Percentiles rank a stretch among this genome's conserved stretches.
Conservation (phyloP, 2,329 filamentous ascomycete species). For the Talaromyces sp. region DNA sequence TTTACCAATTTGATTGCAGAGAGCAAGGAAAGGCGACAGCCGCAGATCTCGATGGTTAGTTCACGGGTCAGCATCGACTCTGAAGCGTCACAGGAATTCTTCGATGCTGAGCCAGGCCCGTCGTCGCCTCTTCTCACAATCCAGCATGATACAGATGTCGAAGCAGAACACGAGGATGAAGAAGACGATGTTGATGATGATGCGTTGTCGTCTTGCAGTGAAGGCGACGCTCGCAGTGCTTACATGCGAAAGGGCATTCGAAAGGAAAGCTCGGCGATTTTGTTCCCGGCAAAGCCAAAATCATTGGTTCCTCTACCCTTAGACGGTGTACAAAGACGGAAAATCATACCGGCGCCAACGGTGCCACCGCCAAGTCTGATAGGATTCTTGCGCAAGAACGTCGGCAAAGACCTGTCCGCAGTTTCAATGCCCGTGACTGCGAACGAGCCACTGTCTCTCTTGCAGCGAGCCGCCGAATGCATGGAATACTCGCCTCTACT, state of each 20-base stretch:
- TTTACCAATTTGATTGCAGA: conserved; percentile 73
- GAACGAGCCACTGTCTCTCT: conserved; percentile 83
- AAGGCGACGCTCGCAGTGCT: conserved; percentile 49
- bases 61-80: conserved; percentile 75
- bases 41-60: conserved; percentile 50
- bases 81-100: conserved; percentile 81
- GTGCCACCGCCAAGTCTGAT: conserved; percentile 85
- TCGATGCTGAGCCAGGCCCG: conserved; percentile 72
- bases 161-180: conserved; percentile 58
- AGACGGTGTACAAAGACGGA: conserved; percentile 61
- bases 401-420: conserved; percentile 93
- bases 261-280: conserved; percentile 40
- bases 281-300: conserved; percentile 75
- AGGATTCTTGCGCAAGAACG: conserved; percentile 91
- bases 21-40: conserved; percentile 71
- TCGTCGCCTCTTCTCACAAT: conserved; percentile 70
- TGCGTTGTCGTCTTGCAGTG: conserved; percentile 63
- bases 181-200: conserved; percentile 50
- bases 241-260: conserved; percentile 33
- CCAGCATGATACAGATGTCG: conserved; percentile 66
- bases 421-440: conserved; percentile 97
- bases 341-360: conserved; percentile 67
- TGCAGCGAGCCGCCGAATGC: conserved; percentile 86
- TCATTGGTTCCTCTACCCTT: conserved; percentile 74
- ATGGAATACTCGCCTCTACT: conserved; percentile 86